These are phyloP conservation scores for Yamadazyma olivae DNA, from an alignment of 805 yeast genomes.

Conservation along the genomic window DNA sequence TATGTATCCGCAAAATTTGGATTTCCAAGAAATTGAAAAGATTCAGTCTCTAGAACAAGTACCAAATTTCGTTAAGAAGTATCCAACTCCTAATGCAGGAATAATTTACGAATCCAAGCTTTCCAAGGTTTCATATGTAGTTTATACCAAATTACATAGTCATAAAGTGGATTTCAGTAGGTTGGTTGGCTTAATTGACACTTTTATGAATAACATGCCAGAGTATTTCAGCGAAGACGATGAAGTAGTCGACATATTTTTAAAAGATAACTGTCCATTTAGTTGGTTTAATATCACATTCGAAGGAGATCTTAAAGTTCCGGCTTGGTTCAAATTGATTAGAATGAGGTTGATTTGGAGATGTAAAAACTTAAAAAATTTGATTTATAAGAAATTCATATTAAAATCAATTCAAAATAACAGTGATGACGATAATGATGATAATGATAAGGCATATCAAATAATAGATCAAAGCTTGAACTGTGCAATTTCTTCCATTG, in stretches of 20 bases:
- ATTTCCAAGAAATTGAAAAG: neutral
- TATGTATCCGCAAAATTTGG: slow-evolving; percentile 30
- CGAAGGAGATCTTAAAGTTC: too few species aligned
- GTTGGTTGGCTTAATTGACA: slow-evolving; percentile 3
- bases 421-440: slow-evolving; percentile 34
- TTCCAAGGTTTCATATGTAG: neutral
- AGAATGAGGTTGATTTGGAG: slow-evolving; percentile 58
- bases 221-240: slow-evolving; percentile 15
- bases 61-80: slow-evolving; percentile 24
- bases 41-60: slow-evolving; percentile 43
- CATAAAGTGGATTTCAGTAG: slow-evolving; percentile 26
- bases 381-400: slow-evolving; percentile 54
- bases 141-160: slow-evolving; percentile 1
- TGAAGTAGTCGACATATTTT: too few species aligned
- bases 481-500: neutral
- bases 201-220: slow-evolving; percentile 16
- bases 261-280: too few species aligned
- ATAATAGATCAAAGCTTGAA: slow-evolving; percentile 42
- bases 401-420: slow-evolving; percentile 54
- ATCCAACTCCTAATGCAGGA: slow-evolving; percentile 10
- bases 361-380: slow-evolving; percentile 52
- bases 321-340: slow-evolving; percentile 58
- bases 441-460: slow-evolving; percentile 20
- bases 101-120: slow-evolving; percentile 4
- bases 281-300: too few species aligned